Conservation (phyloP, 495 filamentous ascomycete species). For the Aspergillus cristatus region DNA sequence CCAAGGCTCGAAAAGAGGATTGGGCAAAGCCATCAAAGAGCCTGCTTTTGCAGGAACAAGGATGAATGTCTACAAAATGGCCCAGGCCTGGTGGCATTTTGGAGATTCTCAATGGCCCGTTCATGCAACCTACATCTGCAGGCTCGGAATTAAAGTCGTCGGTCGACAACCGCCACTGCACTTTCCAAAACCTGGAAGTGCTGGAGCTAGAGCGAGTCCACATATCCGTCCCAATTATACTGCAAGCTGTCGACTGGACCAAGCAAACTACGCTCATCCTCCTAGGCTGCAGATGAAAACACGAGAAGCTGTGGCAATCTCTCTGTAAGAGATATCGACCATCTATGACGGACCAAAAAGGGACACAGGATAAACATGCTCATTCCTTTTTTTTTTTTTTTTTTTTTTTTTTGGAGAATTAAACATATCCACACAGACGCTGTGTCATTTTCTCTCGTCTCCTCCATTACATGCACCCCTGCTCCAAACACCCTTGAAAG, state of each 20-base stretch:
- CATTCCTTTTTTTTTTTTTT: slow-evolving; percentile 60
- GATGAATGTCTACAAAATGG: slow-evolving; percentile 19
- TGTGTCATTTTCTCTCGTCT: slow-evolving; percentile 68
- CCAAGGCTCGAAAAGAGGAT: slow-evolving; percentile 42
- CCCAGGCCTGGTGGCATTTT: slow-evolving; percentile 58
- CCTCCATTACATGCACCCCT: slow-evolving; percentile 76
- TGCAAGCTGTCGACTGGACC: slow-evolving; percentile 72
- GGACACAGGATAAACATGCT: slow-evolving; percentile 9
- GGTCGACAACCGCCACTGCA: too few relatives aligned
- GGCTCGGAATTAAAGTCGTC: not conserved
- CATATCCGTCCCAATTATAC: slow-evolving; percentile 58
- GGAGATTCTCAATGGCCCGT: too few relatives aligned
- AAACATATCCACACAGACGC: slow-evolving; percentile 76
- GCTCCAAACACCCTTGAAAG: slow-evolving; percentile 80
- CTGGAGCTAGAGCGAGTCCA: slow-evolving; percentile 79
- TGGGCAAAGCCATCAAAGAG: slow-evolving; percentile 49
- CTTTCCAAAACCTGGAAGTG: slow-evolving; percentile 61
- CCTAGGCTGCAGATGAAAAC: slow-evolving; percentile 65
- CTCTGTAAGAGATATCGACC: slow-evolving; percentile 67
- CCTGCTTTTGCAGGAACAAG: slow-evolving; percentile 13
- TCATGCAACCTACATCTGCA: too few relatives aligned
- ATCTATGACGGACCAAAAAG: slow-evolving; percentile 15
- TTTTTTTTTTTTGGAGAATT: too few relatives aligned
- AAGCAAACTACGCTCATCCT: slow-evolving; percentile 70
- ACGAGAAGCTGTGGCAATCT: slow-evolving; percentile 74